phyloP scores from a whole-genome alignment of 305 asterid genomes.

The Solanum hybrid region DNA sequence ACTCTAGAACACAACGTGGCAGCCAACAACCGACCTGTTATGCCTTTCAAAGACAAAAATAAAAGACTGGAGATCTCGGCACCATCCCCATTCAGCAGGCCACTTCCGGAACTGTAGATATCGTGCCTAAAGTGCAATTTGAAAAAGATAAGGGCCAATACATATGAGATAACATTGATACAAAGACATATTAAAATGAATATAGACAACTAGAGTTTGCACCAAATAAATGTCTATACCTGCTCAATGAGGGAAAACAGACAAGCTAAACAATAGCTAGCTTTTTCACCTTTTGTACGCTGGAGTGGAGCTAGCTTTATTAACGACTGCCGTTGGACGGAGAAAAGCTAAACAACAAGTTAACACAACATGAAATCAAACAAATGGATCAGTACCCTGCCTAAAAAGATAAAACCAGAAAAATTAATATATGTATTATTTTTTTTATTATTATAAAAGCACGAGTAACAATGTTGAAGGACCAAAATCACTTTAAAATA shows the following conservation, averaged over 20 bases:
- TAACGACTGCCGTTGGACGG: conserved; percentile 45
- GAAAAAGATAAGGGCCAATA: conserved; percentile 1
- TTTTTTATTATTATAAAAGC: neutral
- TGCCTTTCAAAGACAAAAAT: conserved; percentile 87
- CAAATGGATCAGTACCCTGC: neutral
- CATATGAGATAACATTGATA: neutral
- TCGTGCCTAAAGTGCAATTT: conserved; percentile 39
- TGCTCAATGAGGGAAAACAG: conserved; percentile 93
- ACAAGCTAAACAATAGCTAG: conserved; percentile 77
- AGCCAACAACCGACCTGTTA: conserved; percentile 44
- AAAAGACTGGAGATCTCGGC: conserved; percentile 87
- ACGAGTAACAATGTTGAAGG: neutral
- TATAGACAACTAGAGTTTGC: neutral
- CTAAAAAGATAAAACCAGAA: neutral
- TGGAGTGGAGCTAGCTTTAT: conserved; percentile 43
- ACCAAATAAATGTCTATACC: conserved; percentile 28
- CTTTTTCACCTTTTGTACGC: conserved; percentile 46
- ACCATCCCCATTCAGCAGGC: conserved; percentile 99
- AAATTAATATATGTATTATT: neutral
- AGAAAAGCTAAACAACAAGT: conserved; percentile 46
- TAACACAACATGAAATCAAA: conserved; percentile 3
- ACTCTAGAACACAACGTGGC: neutral
- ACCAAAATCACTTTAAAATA: neutral
- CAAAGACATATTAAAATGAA: neutral
- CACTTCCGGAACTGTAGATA: conserved; percentile 58